Conservation (phyloP, 2,329 filamentous ascomycete species). For the Ophiostoma montium region DNA sequence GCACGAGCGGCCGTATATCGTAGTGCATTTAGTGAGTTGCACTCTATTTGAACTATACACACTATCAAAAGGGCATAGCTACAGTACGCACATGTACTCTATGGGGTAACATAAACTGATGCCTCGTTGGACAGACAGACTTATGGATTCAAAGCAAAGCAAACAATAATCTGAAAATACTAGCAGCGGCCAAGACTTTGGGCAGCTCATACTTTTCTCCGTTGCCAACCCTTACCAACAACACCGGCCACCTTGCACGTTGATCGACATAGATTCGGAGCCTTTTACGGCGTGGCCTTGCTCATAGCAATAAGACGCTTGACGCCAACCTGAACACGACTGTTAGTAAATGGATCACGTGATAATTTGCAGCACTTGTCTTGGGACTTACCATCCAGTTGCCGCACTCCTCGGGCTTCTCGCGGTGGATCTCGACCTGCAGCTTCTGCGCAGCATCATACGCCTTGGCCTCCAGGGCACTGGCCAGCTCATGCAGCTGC, state of each 20-base stretch:
- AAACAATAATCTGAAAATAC: not conserved
- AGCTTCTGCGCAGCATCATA: conserved; percentile 53
- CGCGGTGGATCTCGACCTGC: conserved; percentile 61
- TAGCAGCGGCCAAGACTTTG: not conserved
- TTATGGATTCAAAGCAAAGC: too few species aligned
- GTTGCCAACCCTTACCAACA: too few species aligned
- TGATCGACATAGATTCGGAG: not conserved
- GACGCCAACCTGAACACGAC: conserved; percentile 5
- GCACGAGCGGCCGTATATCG: not conserved
- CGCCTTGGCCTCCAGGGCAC: conserved; percentile 53
- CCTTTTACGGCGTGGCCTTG: conserved; percentile 39
- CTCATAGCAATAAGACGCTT: conserved; percentile 49
- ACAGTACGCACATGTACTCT: not conserved
- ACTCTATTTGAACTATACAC: not conserved
- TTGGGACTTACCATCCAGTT: conserved; percentile 64
- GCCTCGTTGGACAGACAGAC: too few species aligned
- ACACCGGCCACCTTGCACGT: not conserved
- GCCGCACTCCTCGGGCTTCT: conserved; percentile 67
- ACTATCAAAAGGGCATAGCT: too few species aligned
- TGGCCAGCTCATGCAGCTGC: conserved; percentile 48
- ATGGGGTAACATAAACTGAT: too few species aligned
- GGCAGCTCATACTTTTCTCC: too few species aligned
- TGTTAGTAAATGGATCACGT: not conserved
- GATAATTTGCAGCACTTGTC: too few species aligned
- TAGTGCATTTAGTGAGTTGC: not conserved